A percentile compares a stretch with the other conserved stretches of the same genome.
These are phyloP conservation scores for Lactarius trivialis DNA, from an alignment of 768 basidiomycete species.

Conservation along the genomic window DNA sequence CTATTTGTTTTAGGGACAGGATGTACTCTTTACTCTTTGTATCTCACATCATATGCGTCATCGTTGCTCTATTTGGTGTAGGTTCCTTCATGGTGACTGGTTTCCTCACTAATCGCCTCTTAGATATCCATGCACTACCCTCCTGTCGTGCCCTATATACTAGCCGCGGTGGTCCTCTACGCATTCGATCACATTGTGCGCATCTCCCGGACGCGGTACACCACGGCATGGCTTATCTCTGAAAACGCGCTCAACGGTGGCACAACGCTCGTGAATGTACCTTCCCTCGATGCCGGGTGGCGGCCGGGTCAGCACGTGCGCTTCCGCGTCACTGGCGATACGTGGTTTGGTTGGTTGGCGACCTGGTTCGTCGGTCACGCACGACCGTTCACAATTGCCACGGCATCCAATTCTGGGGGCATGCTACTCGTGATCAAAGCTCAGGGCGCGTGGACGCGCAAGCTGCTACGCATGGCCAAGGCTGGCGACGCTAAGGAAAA, in stretches of 20 bases:
- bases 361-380: conserved; percentile 14
- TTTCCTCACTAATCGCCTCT: background rate
- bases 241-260: conserved; percentile 37
- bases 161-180: conserved; percentile 37
- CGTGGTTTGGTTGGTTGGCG: conserved; percentile 31
- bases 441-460: conserved; percentile 45
- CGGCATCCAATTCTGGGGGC: conserved; percentile 38
- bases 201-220: conserved; percentile 40
- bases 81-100: background rate
- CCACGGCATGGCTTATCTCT: conserved; percentile 38
- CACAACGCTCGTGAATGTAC: conserved; percentile 43
- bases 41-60: conserved; percentile 40
- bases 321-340: conserved; percentile 39
- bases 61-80: conserved; percentile 34
- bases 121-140: conserved; percentile 22
- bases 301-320: conserved; percentile 56
- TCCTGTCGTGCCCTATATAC: conserved; percentile 37
- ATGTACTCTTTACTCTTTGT: conserved; percentile 41
- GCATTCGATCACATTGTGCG: conserved; percentile 41
- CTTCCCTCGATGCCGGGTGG: conserved; percentile 45
- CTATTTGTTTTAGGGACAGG: conserved; percentile 34
- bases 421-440: conserved; percentile 46
- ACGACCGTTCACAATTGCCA: conserved; percentile 42
- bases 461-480: conserved; percentile 34
- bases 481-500: conserved; percentile 30